Evolutionary conservation across 331 rosid species (phyloP).

Genomic region (Acacia pycnantha): DNA sequence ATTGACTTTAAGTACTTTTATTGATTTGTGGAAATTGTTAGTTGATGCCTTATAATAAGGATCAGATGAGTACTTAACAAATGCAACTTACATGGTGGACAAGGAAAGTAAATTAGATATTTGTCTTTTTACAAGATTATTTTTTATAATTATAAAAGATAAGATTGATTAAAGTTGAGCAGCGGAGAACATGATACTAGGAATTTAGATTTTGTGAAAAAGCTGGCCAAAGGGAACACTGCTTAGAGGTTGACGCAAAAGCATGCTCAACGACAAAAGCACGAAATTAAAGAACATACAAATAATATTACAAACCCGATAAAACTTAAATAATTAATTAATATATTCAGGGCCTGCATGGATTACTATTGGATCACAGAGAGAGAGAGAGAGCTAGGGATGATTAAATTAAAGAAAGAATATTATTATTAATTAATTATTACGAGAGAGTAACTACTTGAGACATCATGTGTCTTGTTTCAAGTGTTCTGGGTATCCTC

Average conservation of each 20-base stretch:
- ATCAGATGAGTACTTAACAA: no score
- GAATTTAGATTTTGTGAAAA: conserved; percentile 45
- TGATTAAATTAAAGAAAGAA: background rate
- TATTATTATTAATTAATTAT: background rate
- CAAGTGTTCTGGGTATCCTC: conserved; percentile 53
- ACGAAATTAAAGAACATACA: conserved; percentile 40
- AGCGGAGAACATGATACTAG: background rate
- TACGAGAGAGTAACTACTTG: conserved; percentile 20
- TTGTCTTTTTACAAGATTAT: background rate
- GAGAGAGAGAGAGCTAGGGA: conserved; percentile 11
- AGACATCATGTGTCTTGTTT: conserved; percentile 47
- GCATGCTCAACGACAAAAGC: conserved; percentile 72
- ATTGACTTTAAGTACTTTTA: no score
- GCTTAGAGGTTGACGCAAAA: conserved; percentile 67
- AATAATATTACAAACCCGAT: conserved; percentile 1
- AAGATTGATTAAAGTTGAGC: background rate
- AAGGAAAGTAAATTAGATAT: background rate
- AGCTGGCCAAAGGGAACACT: conserved; percentile 50
- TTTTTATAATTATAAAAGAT: background rate
- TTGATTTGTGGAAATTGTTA: no score
- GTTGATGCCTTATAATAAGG: no score
- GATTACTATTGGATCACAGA: conserved; percentile 36
- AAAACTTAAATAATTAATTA: conserved; percentile 16
- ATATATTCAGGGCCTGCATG: conserved; percentile 32
- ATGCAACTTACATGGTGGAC: no score